Evolutionary conservation across 768 basidiomycete genomes (phyloP), one percentile per base, ranked within the genome.

Genomic region (Amanita fuliginea): DNA sequence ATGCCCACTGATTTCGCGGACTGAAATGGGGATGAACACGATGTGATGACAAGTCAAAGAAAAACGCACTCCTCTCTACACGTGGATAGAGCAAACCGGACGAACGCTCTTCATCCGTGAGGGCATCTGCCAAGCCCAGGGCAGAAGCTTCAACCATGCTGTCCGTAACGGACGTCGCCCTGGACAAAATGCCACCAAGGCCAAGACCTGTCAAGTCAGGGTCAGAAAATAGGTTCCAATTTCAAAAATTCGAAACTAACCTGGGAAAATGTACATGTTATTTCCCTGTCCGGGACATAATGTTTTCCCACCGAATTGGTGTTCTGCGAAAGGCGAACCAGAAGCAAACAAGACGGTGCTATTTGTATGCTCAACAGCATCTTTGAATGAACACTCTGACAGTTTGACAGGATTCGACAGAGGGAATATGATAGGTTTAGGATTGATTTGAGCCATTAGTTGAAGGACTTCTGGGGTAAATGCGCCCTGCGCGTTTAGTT

Each of bases 271-370:
- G 63, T 86, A 87, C 88, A 93, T 92, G 65, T 95, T 97, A 64
- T 95, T 96, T 22, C 92, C 92, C 66, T 96, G 94, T 19, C 89
- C 88, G 2, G 93, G 81, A 55, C 83, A 81, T 55, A 83, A 67
- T 30, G 55, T 72, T 47, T 67, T 69, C 26, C 80, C 81, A 32
- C 72, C 64, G 66, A 71, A 83, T 49, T 65, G 57, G 54, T 81
- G 71, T 41, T 75, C 70, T 11, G 78, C 75, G 77, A 93, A 96
- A 3, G 92, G 93, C 28, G 85, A 87, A 3, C 92, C 93, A 35
- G 81, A 83, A 0, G 94, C 92, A 60, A 92, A 96, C 50, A 96
- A 76, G 14, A 84, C 86, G 36, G 63, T 68, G 24, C 93, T 92
- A 37, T 78, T 65, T 3, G 89, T 85, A 67, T 81, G 72, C 42